Base-by-base conservation (phyloP, 139 green algal species). In the Trebouxia sp. region DNA sequence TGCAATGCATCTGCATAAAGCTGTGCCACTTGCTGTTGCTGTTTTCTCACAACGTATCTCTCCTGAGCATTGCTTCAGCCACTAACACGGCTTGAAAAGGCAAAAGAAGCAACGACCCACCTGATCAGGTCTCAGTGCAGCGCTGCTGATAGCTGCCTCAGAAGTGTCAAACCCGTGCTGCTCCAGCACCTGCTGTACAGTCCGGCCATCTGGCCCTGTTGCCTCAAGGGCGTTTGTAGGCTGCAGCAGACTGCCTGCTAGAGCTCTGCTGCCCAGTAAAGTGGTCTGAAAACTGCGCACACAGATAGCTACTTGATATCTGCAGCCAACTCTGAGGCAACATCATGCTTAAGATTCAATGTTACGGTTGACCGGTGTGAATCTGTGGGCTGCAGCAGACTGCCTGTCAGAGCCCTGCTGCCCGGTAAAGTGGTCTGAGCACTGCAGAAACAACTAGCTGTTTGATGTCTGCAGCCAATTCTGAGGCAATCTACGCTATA, bases 261-360 rank as follows among this genome's bases (percentile, higher is more conserved):
- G 43, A 5, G 92, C 94, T 1, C 89, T 79, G 86, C 89, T 94
- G 70, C 95, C 95, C 43, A 98, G 86, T 81, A 98, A 98, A 0
- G 95, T 98, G 55, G 90, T 96, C 70, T 92, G 84, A 80, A 98
- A 98, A 45, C 86, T 90, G 86, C 48, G n/a, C n/a, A n/a, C n/a
- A n/a, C n/a, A n/a, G n/a, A n/a, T n/a, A n/a, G n/a, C n/a, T n/a
- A n/a, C n/a, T n/a, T n/a, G n/a, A n/a, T n/a, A n/a, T n/a, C n/a
- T n/a, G n/a, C n/a, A n/a, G n/a, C n/a, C n/a, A n/a, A n/a, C n/a
- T n/a, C n/a, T n/a, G n/a, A n/a, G n/a, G n/a, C n/a, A n/a, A n/a
- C n/a, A n/a, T n/a, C n/a, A n/a, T n/a, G n/a, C n/a, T n/a, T n/a
- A n/a, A n/a, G n/a, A n/a, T n/a, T n/a, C n/a, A n/a, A n/a, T n/a